Evolutionary conservation across 2,329 filamentous ascomycete genomes (phyloP).

Genomic region (Fusarium zealandicum): DNA sequence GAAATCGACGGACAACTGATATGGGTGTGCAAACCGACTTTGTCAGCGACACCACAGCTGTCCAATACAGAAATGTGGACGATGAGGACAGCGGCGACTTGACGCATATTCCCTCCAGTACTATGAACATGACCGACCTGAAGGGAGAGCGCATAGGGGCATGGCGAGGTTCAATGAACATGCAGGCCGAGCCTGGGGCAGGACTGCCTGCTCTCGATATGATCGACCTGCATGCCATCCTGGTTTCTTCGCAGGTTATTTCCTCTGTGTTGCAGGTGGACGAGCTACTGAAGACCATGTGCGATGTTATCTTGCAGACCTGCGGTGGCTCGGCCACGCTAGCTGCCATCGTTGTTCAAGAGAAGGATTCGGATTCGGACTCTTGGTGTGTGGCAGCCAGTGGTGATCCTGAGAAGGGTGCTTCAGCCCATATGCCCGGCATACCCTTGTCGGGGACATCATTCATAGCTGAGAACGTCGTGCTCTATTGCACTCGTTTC

Average conservation of each 20-base stretch:
- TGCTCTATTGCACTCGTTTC: conserved; percentile 79
- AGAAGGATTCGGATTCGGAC: conserved; percentile 62
- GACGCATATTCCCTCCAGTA: conserved; percentile 52
- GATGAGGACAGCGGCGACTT: conserved; percentile 55
- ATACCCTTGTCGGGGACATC: conserved; percentile 70
- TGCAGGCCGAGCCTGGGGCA: conserved; percentile 62
- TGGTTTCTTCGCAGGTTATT: conserved; percentile 80
- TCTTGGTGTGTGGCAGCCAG: conserved; percentile 78
- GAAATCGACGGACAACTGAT: conserved; percentile 66
- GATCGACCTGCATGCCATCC: conserved; percentile 80
- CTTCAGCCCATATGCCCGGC: conserved; percentile 70
- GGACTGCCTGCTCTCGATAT: conserved; percentile 80
- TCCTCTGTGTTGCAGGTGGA: conserved; percentile 81
- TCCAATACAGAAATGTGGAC: conserved; percentile 58
- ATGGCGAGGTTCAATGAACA: conserved; percentile 67
- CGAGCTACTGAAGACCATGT: conserved; percentile 79
- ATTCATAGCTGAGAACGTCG: conserved; percentile 77
- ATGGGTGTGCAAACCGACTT: conserved; percentile 75
- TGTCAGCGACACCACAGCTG: conserved; percentile 61
- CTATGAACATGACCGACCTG: conserved; percentile 53
- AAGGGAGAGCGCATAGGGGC: conserved; percentile 67
- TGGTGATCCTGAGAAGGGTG: conserved; percentile 73
- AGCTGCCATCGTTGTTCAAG: conserved; percentile 77
- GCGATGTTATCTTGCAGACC: conserved; percentile 79
- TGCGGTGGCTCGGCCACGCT: conserved; percentile 74